A percentile compares a stretch with the other conserved stretches of the same genome.
Evolutionary conservation across 1,284 basidiomycete species (phyloP).

Genomic region (Neolentinus lepideus): DNA sequence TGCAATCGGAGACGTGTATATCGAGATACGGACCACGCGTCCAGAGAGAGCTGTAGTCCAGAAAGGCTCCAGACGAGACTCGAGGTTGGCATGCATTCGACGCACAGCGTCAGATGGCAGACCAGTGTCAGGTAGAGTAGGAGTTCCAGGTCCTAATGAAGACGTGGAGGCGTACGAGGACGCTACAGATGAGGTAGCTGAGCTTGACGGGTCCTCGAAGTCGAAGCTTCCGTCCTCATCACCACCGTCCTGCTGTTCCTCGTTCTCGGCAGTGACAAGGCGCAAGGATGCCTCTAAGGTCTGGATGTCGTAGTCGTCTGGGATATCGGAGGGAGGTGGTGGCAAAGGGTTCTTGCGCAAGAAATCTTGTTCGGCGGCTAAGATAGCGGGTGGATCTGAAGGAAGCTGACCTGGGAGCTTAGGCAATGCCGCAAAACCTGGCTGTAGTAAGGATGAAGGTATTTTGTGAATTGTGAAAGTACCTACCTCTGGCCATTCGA

Average conservation of each 20-base stretch:
- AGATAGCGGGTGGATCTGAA: slow-evolving; percentile 24
- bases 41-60: slow-evolving; percentile 64
- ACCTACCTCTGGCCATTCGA: slow-evolving; percentile 65
- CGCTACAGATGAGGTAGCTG: slow-evolving; percentile 9
- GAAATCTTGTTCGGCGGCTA: slow-evolving; percentile 37
- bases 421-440: slow-evolving; percentile 60
- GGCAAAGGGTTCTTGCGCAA: slow-evolving; percentile 38
- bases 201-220: slow-evolving; percentile 8
- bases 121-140: slow-evolving; percentile 7
- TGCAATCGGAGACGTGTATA: slow-evolving; percentile 36
- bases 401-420: slow-evolving; percentile 28
- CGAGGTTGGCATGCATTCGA: slow-evolving; percentile 65
- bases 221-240: slow-evolving; percentile 11
- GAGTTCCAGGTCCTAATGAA: slow-evolving; percentile 9
- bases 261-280: not conserved
- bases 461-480: not conserved
- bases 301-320: slow-evolving; percentile 49
- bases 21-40: slow-evolving; percentile 48
- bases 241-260: not conserved
- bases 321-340: slow-evolving; percentile 52
- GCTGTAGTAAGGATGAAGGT: slow-evolving; percentile 1
- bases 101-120: slow-evolving; percentile 30
- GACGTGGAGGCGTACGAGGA: slow-evolving; percentile 11
- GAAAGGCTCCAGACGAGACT: slow-evolving; percentile 68
- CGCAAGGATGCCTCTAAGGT: slow-evolving; percentile 41